Evolutionary conservation across 805 yeast species (phyloP), one percentile per base, ranked within the genome.

Genomic region (Saturnispora diversa): DNA sequence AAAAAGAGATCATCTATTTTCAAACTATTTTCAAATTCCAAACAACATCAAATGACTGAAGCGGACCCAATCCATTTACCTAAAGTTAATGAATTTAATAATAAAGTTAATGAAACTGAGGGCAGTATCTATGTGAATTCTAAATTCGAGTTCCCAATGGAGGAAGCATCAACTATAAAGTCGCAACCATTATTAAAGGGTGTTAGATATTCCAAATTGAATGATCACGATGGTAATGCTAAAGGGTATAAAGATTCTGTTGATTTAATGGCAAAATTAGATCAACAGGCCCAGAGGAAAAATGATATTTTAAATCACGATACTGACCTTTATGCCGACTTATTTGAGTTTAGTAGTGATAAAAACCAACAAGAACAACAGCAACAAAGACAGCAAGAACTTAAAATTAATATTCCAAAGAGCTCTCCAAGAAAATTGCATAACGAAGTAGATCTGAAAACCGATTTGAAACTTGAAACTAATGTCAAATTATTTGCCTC

Each of bases 121-220:
- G 44, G 54, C 4, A 51, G 54, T 40, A 33, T 56, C 4, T 44
- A 54, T 44, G 65, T 60, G 8, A 60, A 51, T 31, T 54, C 64
- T 4, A 47, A 53, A 17, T 62, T 62, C 48, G 57, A 47, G 36
- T 62, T 62, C 43, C 65, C 65, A 9, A 38, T 44, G 43, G 45
- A 35, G 7, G 37, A 41, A 7, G 12, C 38, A 27, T 24, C 39
- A 12, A 12, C 15, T 6, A 15, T 11, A 4, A n/a, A 39, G 16
- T 16, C 11, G 5, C 13, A 30, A 9, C 19, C 16, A 13, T 15
- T n/a, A 23, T 9, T 34, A 3, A 29, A 29, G 7, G 43, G 36
- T 24, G 27, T 25, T 21, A 33, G 16, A 25, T 27, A 32, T 28
- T 43, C 39, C 3, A 17, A 27, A n/a, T 16, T 46, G 3, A 46